phyloP scores from a whole-genome alignment of 2,329 filamentous ascomycete genomes.

The Fusarium nurragi region DNA sequence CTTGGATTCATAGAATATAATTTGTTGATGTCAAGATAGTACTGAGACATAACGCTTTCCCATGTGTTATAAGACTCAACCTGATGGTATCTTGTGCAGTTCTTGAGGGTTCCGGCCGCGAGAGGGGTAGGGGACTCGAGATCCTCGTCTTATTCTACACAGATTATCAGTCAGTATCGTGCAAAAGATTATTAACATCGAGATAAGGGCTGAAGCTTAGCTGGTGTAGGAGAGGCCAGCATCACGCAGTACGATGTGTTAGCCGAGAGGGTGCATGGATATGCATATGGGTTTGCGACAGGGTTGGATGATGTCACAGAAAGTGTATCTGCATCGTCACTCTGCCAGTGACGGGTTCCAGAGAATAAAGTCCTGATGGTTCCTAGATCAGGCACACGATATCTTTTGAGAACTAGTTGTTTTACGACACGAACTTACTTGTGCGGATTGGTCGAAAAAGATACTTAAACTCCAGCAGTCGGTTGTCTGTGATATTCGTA shows the following conservation, averaged over 20 bases:
- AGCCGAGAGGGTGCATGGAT: conserved; percentile 10
- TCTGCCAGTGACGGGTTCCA: conserved; percentile 16
- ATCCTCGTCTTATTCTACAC: background rate
- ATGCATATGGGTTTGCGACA: conserved; percentile 2
- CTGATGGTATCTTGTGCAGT: background rate
- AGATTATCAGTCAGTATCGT: background rate
- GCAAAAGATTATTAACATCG: background rate
- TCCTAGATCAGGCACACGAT: background rate
- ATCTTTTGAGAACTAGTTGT: background rate
- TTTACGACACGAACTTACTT: background rate
- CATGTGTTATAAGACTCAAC: background rate
- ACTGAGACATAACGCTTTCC: background rate
- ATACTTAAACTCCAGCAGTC: background rate
- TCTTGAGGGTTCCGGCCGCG: background rate
- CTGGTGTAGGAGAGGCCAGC: background rate
- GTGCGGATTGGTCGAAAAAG: background rate
- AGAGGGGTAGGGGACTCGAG: background rate
- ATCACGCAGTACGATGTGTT: conserved; percentile 7
- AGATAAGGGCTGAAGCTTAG: background rate
- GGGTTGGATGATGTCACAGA: background rate
- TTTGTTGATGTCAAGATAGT: background rate
- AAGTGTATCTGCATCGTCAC: background rate
- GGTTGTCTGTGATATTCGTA: background rate
- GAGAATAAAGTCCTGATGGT: conserved; percentile 5
- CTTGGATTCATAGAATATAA: conserved; percentile 22